These are phyloP conservation scores for Flaveria floridana DNA, from an alignment of 140 eudicot genomes.

Conservation along the genomic window DNA sequence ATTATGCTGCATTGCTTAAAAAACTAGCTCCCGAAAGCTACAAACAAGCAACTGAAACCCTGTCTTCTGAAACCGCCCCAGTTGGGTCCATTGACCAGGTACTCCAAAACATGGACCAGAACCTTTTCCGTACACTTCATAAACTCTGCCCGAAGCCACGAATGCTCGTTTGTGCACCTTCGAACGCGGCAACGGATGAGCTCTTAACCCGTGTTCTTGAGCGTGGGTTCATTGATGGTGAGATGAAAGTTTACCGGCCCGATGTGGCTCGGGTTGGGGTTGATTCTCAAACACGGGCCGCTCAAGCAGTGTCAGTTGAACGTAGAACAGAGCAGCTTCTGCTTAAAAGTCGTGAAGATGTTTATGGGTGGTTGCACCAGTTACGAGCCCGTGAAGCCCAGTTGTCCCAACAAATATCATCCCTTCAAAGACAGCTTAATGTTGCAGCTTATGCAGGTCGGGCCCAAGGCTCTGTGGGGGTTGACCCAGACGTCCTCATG, in stretches of 20 bases:
- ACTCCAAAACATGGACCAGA: conserved; percentile 93
- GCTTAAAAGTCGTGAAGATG: conserved; percentile 65
- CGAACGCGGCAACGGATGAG: conserved; percentile 99
- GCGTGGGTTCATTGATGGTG: conserved; percentile 97
- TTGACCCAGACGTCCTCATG: conserved; percentile 84
- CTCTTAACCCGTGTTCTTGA: conserved; percentile 93
- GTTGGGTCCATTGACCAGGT: conserved; percentile 90
- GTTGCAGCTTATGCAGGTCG: conserved; percentile 73
- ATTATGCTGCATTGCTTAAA: conserved; percentile 81
- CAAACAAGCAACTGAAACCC: conserved; percentile 68
- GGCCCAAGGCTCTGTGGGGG: conserved; percentile 95
- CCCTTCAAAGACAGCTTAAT: conserved; percentile 69
- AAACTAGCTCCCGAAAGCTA: conserved; percentile 98
- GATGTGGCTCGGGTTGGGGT: conserved; percentile 99
- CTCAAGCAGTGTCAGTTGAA: conserved; percentile 97
- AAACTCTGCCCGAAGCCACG: conserved; percentile 95
- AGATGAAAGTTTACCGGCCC: conserved; percentile 93
- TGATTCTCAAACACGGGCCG: conserved; percentile 93
- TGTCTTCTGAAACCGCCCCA: conserved; percentile 47
- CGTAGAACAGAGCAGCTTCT: conserved; percentile 89
- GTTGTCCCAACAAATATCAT: conserved; percentile 72
- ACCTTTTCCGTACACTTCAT: conserved; percentile 89
- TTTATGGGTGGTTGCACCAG: conserved; percentile 74
- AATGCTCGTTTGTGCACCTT: conserved; percentile 98
- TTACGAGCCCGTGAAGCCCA: conserved; percentile 68